These are phyloP conservation scores for Hymenotorrendiella dingleyae DNA, from an alignment of 2,329 filamentous ascomycete species.

Conservation along the genomic window DNA sequence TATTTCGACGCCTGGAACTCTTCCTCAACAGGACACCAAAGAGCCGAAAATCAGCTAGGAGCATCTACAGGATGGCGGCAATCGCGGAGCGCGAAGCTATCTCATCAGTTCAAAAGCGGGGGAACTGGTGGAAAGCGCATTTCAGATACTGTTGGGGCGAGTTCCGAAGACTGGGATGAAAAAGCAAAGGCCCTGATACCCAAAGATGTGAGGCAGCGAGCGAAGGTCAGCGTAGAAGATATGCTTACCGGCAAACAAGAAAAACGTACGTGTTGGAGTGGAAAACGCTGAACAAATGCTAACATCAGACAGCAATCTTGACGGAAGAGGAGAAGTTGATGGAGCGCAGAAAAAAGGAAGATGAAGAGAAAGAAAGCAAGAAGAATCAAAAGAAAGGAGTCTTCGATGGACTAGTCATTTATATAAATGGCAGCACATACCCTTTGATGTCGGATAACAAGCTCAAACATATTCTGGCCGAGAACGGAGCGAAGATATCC, in stretches of 20 bases:
- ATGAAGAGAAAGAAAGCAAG: slow-evolving; percentile 38
- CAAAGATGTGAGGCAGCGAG: slow-evolving; percentile 31
- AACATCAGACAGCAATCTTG: background rate
- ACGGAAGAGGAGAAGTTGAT: slow-evolving; percentile 18
- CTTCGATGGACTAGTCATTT: slow-evolving; percentile 68
- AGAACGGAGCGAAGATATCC: slow-evolving; percentile 68
- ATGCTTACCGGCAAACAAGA: slow-evolving; percentile 45
- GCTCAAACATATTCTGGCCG: slow-evolving; percentile 69
- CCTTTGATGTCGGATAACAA: slow-evolving; percentile 80
- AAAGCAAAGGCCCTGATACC: slow-evolving; percentile 39
- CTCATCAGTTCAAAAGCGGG: slow-evolving; percentile 58
- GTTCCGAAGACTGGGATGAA: slow-evolving; percentile 50
- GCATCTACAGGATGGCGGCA: slow-evolving; percentile 65
- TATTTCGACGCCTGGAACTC: slow-evolving; percentile 67
- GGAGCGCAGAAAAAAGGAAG: slow-evolving; percentile 44
- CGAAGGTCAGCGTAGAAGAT: slow-evolving; percentile 41
- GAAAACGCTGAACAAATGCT: background rate
- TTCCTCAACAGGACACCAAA: slow-evolving; percentile 71
- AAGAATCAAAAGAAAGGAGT: slow-evolving; percentile 36
- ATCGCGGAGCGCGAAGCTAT: slow-evolving; percentile 62
- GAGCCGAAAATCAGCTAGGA: slow-evolving; percentile 59
- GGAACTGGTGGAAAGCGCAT: slow-evolving; percentile 53
- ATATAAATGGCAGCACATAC: slow-evolving; percentile 82
- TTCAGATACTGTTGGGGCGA: slow-evolving; percentile 60
- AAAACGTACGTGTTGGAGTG: slow-evolving; percentile 2